These are phyloP conservation scores for Lunularia cruciata DNA, from an alignment of 225 moss, liverwort and hornwort species.

Conservation along the genomic window DNA sequence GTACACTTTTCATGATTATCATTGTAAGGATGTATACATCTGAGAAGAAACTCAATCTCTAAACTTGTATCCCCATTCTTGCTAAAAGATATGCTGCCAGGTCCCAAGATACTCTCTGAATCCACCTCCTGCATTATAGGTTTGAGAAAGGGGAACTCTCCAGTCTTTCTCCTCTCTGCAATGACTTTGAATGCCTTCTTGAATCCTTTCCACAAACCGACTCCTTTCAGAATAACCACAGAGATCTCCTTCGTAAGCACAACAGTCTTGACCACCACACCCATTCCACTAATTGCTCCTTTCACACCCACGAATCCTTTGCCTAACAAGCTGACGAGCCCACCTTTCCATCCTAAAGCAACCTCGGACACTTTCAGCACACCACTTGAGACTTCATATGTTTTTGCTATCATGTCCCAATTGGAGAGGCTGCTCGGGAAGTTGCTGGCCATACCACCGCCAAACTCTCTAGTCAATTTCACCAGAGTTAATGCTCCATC, in stretches of 20 bases:
- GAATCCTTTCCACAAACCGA: slow-evolving; percentile 64
- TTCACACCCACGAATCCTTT: slow-evolving; percentile 59
- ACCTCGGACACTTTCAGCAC: slow-evolving; percentile 76
- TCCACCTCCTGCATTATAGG: neutral
- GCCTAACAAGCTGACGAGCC: slow-evolving; percentile 55
- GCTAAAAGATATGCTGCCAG: neutral
- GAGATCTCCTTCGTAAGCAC: slow-evolving; percentile 61
- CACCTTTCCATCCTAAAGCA: slow-evolving; percentile 57
- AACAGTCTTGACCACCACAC: slow-evolving; percentile 60
- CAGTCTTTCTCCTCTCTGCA: slow-evolving; percentile 25
- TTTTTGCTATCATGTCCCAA: slow-evolving; percentile 63
- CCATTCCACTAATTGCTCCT: slow-evolving; percentile 62
- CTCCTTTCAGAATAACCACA: slow-evolving; percentile 57
- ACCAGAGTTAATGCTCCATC: slow-evolving; percentile 75
- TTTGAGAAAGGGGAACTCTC: slow-evolving; percentile 15
- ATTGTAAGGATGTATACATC: slow-evolving; percentile 6
- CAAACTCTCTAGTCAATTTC: slow-evolving; percentile 60
- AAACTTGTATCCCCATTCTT: neutral
- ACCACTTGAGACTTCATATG: slow-evolving; percentile 74
- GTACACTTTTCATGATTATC: slow-evolving; percentile 6
- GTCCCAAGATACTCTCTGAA: neutral
- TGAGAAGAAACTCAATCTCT: slow-evolving; percentile 14
- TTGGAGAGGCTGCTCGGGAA: slow-evolving; percentile 54
- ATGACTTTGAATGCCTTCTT: slow-evolving; percentile 52
- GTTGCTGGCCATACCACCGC: slow-evolving; percentile 44